phyloP scores from a whole-genome alignment of 768 basidiomycete genomes.

The Termitomyces sp. region DNA sequence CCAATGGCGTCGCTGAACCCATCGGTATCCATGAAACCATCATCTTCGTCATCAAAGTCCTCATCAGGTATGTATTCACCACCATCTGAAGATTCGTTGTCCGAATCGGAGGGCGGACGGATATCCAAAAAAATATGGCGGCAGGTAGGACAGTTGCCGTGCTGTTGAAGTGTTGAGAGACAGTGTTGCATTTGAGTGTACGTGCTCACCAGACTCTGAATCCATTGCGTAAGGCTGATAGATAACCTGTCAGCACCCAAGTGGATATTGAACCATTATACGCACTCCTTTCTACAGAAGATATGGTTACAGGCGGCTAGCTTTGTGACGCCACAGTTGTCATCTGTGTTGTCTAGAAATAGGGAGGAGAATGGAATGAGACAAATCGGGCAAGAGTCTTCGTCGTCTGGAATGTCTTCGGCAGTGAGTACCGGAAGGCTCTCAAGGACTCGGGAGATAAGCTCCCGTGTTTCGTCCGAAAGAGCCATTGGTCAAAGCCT shows the following conservation, averaged over 20 bases:
- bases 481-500: conserved; percentile 9
- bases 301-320: conserved; percentile 59
- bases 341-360: conserved; percentile 28
- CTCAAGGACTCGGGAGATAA: conserved; percentile 37
- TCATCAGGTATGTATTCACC: conserved; percentile 61
- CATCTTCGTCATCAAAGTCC: conserved; percentile 50
- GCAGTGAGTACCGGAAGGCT: conserved; percentile 38
- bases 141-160: conserved; percentile 72
- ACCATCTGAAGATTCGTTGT: conserved; percentile 65
- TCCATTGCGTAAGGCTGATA: conserved; percentile 64
- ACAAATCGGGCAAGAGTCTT: conserved; percentile 68
- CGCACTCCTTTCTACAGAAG: conserved; percentile 65
- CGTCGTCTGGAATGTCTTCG: conserved; percentile 35
- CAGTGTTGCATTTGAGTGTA: neutral
- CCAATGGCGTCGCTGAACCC: conserved; percentile 36
- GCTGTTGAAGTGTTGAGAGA: conserved; percentile 33
- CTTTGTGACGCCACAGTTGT: conserved; percentile 49
- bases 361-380: conserved; percentile 48
- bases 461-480: conserved; percentile 21
- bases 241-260: conserved; percentile 2
- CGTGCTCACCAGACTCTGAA: conserved; percentile 45
- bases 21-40: conserved; percentile 42
- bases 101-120: conserved; percentile 45
- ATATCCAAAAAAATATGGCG: conserved; percentile 57
- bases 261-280: neutral